Conservation (phyloP, 1,284 basidiomycete species). For the Rhodotorula sp. region DNA sequence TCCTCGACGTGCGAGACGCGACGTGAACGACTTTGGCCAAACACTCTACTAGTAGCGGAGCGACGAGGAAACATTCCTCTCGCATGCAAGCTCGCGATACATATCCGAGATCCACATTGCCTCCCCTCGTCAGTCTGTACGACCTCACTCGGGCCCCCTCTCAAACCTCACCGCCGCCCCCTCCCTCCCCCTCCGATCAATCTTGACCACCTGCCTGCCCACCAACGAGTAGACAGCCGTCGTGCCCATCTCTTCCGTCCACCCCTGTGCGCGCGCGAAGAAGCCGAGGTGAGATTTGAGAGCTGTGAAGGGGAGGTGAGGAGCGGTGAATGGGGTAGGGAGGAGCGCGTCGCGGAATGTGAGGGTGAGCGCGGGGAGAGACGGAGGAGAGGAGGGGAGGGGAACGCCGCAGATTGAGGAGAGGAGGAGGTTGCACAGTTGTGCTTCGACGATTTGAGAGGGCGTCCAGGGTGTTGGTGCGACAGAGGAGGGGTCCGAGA, state of each 20-base stretch:
- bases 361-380: constrained; percentile 8
- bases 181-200: constrained; percentile 41
- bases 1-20: not conserved
- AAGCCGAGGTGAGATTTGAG: constrained; percentile 34
- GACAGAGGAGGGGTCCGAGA: not conserved
- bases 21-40: not conserved
- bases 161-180: constrained; percentile 30
- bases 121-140: too few relatives aligned
- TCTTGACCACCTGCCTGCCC: constrained; percentile 35
- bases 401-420: constrained; percentile 7
- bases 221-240: constrained; percentile 42
- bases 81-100: too few relatives aligned
- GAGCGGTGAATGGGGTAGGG: not conserved
- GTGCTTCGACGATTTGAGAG: constrained; percentile 20
- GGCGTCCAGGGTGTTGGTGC: constrained; percentile 14
- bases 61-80: too few relatives aligned
- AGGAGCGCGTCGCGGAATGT: constrained; percentile 27
- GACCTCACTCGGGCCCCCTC: not conserved
- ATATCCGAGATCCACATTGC: too few relatives aligned
- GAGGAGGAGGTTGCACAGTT: constrained; percentile 26
- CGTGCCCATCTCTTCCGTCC: constrained; percentile 40
- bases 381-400: not conserved
- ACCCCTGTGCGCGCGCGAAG: constrained; percentile 30
- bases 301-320: constrained; percentile 28
- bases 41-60: too few relatives aligned